Evolutionary conservation across 225 moss, liverwort and hornwort species (phyloP), one percentile per base, ranked within the genome.

Genomic region (Antitrichia curtipendula): DNA sequence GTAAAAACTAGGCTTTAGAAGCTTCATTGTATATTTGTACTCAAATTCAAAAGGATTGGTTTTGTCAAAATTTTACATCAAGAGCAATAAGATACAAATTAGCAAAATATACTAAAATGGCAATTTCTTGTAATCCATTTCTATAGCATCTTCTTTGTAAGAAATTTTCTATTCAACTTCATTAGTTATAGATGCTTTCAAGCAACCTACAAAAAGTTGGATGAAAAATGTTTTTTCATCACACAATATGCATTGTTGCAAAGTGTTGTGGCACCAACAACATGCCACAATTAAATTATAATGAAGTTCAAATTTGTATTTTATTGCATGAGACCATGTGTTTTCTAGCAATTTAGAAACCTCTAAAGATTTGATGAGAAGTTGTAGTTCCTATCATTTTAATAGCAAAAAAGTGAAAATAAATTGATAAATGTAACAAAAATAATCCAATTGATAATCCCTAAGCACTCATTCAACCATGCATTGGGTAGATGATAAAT

Each of bases 231-330:
- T 1, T 38, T 38, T 38, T 8, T 8, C 0, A 0, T 12, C 2
- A 69, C 13, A 40, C 12, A 40, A 69, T n/a, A n/a, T n/a, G n/a
- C 8, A 24, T 69, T 13, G 3, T 24, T 69, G 4, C 7, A 24
- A 69, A 69, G 40, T 40, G 24, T 40, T 0, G 1, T 8, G 2
- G 14, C 2, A 0, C n/a, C 0, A 21, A 11, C 1, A 6, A 4
- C 66, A 66, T 24, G 40, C 13, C 3, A 69, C 13, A 3, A 40
- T 24, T 23, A 40, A 40, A 40, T 7, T 69, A 24, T 40, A 40
- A 0, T 24, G 0, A 69, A 24, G 23, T 40, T 40, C 7, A 13
- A 23, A 13, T 40, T 24, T 24, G 23, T 40, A 24, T 40, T 69
- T 69, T 38, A 66, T 68, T 22, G 12, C 1, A 1, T 38, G 7